A percentile compares a stretch with the other conserved stretches of the same genome.
Evolutionary conservation across 2,329 filamentous ascomycete genomes (phyloP).

Genomic region (Arachnomyces sp.): DNA sequence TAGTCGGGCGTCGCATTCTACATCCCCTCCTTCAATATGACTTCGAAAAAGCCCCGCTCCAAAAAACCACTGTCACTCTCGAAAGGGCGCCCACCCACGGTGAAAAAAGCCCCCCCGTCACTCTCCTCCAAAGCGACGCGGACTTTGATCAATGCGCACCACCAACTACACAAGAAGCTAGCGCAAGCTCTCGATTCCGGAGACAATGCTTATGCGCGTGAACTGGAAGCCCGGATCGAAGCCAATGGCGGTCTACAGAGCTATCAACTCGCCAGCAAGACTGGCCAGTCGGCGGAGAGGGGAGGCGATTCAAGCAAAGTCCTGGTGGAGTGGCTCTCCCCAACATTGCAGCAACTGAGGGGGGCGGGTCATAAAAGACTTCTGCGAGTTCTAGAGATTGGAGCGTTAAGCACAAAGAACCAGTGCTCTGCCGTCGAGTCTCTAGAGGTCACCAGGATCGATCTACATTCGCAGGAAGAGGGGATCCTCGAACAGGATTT

Average conservation of each 20-base stretch:
- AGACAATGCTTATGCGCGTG: conserved; percentile 31
- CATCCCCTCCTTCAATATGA: conserved; percentile 14
- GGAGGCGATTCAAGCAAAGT: conserved; percentile 57
- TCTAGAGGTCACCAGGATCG: conserved; percentile 74
- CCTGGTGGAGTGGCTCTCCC: conserved; percentile 50
- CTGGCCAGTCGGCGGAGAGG: conserved; percentile 51
- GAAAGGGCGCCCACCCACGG: conserved; percentile 38
- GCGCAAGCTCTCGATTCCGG: conserved; percentile 43
- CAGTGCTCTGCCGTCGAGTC: conserved; percentile 64
- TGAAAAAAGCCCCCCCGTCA: conserved; percentile 26
- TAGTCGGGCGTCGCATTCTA: no score
- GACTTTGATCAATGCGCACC: conserved; percentile 51
- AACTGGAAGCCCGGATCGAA: conserved; percentile 44
- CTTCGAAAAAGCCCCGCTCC: conserved; percentile 20
- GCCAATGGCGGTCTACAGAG: conserved; percentile 50
- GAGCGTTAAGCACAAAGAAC: conserved; percentile 75
- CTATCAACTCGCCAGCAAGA: conserved; percentile 56
- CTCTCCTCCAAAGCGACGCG: conserved; percentile 52
- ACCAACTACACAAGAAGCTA: conserved; percentile 50
- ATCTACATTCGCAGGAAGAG: conserved; percentile 76
- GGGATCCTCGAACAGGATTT: conserved; percentile 83
- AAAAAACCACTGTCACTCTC: conserved; percentile 34
- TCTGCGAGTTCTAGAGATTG: conserved; percentile 75
- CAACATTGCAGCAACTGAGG: conserved; percentile 18
- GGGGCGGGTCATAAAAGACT: conserved; percentile 6